Evolutionary conservation across 768 basidiomycete genomes (phyloP).

Genomic region (Lactifluus pinguis): DNA sequence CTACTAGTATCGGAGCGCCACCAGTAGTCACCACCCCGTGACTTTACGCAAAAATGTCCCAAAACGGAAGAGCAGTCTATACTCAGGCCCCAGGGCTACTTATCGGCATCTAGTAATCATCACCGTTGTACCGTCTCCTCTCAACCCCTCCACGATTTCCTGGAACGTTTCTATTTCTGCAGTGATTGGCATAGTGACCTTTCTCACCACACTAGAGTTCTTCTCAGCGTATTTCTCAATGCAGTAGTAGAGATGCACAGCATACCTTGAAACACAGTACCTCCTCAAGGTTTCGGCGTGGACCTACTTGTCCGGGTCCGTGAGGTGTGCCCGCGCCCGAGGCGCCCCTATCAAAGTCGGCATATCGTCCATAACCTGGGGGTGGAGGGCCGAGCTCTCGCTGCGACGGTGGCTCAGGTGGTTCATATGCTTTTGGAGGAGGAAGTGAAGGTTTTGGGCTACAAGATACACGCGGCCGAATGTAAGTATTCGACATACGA

Average conservation of each 20-base stretch:
- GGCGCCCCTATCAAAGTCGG: constrained; percentile 55
- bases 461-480: constrained; percentile 12
- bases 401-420: constrained; percentile 63
- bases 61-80: neutral
- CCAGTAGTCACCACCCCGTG: neutral
- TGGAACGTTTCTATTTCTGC: constrained; percentile 83
- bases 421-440: constrained; percentile 62
- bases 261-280: constrained; percentile 82
- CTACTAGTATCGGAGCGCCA: too few relatives aligned
- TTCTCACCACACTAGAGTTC: constrained; percentile 69
- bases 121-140: constrained; percentile 27
- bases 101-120: constrained; percentile 8
- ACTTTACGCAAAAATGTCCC: neutral
- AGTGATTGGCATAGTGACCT: constrained; percentile 94
- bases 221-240: constrained; percentile 4
- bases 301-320: constrained; percentile 28
- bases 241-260: constrained; percentile 1
- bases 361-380: constrained; percentile 81
- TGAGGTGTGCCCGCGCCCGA: constrained; percentile 30
- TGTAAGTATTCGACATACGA: neutral
- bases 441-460: constrained; percentile 78
- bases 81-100: neutral
- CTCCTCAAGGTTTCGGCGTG: constrained; percentile 69
- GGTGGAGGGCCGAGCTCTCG: constrained; percentile 86
- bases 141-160: constrained; percentile 84